Conservation (phyloP, 148 eudicot genomes). For the Vaccinium myrtillus region DNA sequence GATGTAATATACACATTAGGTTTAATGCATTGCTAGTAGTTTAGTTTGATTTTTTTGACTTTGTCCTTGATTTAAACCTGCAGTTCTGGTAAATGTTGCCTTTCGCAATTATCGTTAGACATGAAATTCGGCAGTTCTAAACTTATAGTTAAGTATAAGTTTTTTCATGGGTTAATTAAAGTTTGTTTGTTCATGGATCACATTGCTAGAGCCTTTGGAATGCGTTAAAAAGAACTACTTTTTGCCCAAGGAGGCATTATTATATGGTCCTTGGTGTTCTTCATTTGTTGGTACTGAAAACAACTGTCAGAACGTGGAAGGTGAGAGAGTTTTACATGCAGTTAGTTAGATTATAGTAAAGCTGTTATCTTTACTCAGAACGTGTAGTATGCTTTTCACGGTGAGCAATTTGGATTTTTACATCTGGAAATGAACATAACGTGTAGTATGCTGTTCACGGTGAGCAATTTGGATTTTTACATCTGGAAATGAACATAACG, state of each 20-base stretch:
- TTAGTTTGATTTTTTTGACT: neutral
- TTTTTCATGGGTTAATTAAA: neutral
- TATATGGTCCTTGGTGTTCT: neutral
- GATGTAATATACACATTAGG: neutral
- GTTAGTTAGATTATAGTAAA: neutral
- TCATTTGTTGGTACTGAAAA: constrained; percentile 1
- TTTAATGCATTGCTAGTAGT: neutral
- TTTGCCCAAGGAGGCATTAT: neutral
- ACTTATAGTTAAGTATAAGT: neutral
- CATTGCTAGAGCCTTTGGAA: neutral
- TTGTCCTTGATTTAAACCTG: neutral
- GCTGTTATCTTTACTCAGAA: neutral
- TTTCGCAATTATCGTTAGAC: too few relatives aligned
- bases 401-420: neutral
- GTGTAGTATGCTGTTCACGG: neutral
- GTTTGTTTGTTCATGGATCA: neutral
- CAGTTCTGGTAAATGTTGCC: neutral
- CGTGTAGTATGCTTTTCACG: too few relatives aligned
- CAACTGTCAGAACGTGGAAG: neutral
- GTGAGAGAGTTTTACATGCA: neutral
- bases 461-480: neutral
- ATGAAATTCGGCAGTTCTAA: neutral
- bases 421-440: neutral
- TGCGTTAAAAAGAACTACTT: neutral
- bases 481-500: neutral